Evolutionary conservation across 176 grass and related monocot species (phyloP).

Genomic region (Zea luxurians): DNA sequence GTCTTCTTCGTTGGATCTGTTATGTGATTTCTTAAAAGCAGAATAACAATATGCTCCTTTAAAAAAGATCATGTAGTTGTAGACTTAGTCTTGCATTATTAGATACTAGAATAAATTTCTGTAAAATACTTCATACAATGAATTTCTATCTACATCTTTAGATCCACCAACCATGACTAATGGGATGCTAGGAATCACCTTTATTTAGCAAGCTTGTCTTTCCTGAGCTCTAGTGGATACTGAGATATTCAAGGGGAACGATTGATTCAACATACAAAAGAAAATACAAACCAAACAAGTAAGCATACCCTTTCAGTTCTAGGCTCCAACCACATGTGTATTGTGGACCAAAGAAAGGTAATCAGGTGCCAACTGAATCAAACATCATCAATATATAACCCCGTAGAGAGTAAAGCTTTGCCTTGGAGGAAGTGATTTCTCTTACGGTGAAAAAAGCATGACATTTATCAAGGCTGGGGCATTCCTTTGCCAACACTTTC

Average conservation of each 20-base stretch:
- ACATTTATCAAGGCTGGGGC: too few species aligned
- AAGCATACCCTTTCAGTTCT: conserved; percentile 23
- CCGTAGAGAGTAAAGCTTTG: conserved; percentile 27
- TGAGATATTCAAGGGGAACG: conserved; percentile 56
- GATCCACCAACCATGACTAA: conserved; percentile 28
- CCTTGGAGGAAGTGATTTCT: background rate
- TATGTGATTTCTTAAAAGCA: too few species aligned
- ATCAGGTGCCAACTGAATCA: background rate
- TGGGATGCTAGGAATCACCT: conserved; percentile 51
- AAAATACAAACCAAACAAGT: conserved; percentile 16
- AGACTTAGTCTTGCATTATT: background rate
- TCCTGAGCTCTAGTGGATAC: conserved; percentile 95
- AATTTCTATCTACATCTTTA: conserved; percentile 6
- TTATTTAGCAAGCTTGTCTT: conserved; percentile 90
- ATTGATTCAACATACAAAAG: conserved; percentile 23
- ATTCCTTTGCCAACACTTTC: too few species aligned
- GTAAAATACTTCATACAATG: background rate
- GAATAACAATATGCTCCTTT: too few species aligned
- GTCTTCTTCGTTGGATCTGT: too few species aligned
- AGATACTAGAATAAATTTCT: conserved; percentile 24
- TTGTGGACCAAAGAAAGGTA: background rate
- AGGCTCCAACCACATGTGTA: conserved; percentile 7
- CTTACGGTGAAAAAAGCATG: too few species aligned
- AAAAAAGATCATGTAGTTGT: too few species aligned
- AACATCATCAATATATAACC: conserved; percentile 8